Evolutionary conservation across 2,329 filamentous ascomycete genomes (phyloP), one percentile per base, ranked within the genome.

Genomic region (Cytospora paraplurivora): DNA sequence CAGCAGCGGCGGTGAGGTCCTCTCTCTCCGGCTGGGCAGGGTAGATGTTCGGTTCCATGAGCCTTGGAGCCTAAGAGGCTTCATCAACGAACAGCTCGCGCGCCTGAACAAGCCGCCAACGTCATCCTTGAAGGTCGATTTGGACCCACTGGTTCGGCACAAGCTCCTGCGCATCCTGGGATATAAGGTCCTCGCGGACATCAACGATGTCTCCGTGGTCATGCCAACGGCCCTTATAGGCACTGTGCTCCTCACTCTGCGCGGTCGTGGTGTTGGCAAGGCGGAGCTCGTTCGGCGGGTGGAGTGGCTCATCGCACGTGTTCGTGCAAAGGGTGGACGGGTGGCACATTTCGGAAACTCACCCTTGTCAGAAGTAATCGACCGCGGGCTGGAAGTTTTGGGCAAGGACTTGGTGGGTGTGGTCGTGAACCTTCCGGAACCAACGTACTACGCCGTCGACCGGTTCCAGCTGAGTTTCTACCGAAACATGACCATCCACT

Each of bases 191-290:
- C 81, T 99, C 2, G 89, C 91, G 0, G 92, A 99, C 71, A 99
- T 99, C 77, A 99, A 99, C 73, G 87, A 89, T 38, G 94, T 97
- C 2, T 97, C 93, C 0, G 95, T 99, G 0, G 92, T 99, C 55
- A 99, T 99, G 95, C 95, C 95, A 0, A 98, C 95, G 0, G 94
- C 95, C 0, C 82, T 99, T 51, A 96, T 99, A 33, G 95, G 95
- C 7, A 99, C 95, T 0, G 91, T 98, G 0, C 81, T 99, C 0
- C 81, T 99, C 15, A 99, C 95, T 0, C 83, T 99, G 4, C 86
- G 95, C 71, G 95, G 95, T 0, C 88, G 95, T 56, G 95, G 95
- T 21, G 93, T 98, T 0, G 94, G 95, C 32, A 93, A 93, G 72
- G 80, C 86, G 0, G 95, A 99, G 74, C 79, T 99, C 21, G 86